Percentiles rank a stretch among this genome's conserved stretches.
These are phyloP conservation scores for Limnanthes douglasii DNA, from an alignment of 345 rosid genomes.

Conservation along the genomic window DNA sequence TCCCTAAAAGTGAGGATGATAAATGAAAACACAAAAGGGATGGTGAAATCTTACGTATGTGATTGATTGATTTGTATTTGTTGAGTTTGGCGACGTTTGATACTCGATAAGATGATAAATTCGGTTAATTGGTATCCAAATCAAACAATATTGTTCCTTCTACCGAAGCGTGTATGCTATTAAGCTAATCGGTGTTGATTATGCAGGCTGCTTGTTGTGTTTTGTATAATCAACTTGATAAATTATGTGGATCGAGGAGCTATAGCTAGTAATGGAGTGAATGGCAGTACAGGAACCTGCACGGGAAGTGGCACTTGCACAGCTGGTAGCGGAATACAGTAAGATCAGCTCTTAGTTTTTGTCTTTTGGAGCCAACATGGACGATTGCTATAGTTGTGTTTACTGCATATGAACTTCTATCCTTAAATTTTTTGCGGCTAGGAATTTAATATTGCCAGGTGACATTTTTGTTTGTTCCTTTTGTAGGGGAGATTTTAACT, in stretches of 20 bases:
- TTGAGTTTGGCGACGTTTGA: background rate
- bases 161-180: background rate
- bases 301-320: constrained; percentile 42
- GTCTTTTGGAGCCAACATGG: too few relatives aligned
- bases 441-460: too few relatives aligned
- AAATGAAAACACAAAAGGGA: too few relatives aligned
- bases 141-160: background rate
- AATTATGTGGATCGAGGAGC: constrained; percentile 94
- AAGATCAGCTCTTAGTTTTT: constrained; percentile 14
- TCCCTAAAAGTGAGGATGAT: background rate
- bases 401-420: background rate
- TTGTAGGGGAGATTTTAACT: constrained; percentile 65
- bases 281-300: constrained; percentile 58
- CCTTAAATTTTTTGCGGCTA: background rate
- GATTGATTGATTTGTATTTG: background rate
- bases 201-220: constrained; percentile 59
- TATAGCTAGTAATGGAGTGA: constrained; percentile 91
- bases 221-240: constrained; percentile 69
- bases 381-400: too few relatives aligned
- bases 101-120: background rate
- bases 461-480: background rate
- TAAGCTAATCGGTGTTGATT: background rate
- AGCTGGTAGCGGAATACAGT: constrained; percentile 86
- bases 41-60: background rate
- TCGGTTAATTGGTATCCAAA: background rate